These are phyloP conservation scores for Tagetes erecta DNA, from an alignment of 129 eudicot genomes.

Conservation along the genomic window DNA sequence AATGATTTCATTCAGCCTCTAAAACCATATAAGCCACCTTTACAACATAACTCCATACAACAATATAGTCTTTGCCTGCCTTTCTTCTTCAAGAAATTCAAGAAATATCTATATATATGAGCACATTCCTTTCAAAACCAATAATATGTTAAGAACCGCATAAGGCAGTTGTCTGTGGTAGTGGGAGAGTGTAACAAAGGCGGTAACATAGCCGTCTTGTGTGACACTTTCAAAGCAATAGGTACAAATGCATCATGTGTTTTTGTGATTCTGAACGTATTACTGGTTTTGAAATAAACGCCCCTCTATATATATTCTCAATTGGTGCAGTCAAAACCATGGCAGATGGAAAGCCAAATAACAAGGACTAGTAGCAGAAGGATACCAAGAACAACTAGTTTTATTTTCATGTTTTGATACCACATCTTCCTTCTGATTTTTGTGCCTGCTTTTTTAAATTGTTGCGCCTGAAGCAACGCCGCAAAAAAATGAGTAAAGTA, in stretches of 20 bases:
- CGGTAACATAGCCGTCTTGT: too few species aligned
- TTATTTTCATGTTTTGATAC: slow-evolving; percentile 91
- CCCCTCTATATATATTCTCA: slow-evolving; percentile 17
- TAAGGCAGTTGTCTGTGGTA: too few species aligned
- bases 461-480: slow-evolving; percentile 50
- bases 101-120: not conserved
- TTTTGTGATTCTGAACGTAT: too few species aligned
- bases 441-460: slow-evolving; percentile 59
- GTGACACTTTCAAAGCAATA: too few species aligned
- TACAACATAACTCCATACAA: slow-evolving; percentile 24
- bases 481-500: not conserved
- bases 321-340: slow-evolving; percentile 81
- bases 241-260: too few species aligned
- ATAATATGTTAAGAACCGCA: too few species aligned
- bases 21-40: slow-evolving; percentile 29
- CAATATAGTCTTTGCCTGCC: slow-evolving; percentile 7
- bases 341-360: slow-evolving; percentile 83
- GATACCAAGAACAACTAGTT: slow-evolving; percentile 79
- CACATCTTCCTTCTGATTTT: slow-evolving; percentile 79
- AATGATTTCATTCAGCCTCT: slow-evolving; percentile 33
- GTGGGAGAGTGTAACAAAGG: too few species aligned
- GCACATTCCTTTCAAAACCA: too few species aligned
- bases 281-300: too few species aligned
- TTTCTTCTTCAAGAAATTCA: not conserved
- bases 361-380: slow-evolving; percentile 62